Percentiles rank a stretch among this genome's conserved stretches.
Evolutionary conservation across 345 rosid genomes (phyloP).

Genomic region (Brassica rapa): DNA sequence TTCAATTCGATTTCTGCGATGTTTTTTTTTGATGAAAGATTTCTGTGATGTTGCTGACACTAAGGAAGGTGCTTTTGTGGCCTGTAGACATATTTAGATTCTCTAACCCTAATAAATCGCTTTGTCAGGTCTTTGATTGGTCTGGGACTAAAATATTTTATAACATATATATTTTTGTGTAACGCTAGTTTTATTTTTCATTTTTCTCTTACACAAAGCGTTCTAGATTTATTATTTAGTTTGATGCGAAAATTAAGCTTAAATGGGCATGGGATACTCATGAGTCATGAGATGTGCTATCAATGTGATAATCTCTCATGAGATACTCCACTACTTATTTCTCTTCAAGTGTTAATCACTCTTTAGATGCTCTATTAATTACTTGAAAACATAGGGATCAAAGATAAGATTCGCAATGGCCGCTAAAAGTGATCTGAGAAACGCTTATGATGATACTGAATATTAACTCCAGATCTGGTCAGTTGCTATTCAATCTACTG

Average conservation of each 20-base stretch:
- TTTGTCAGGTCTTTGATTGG: neutral
- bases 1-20: neutral
- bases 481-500: neutral
- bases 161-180: neutral
- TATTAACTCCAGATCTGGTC: slow-evolving; percentile 31
- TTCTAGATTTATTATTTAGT: neutral
- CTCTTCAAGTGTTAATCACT: neutral
- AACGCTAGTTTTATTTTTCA: neutral
- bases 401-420: neutral
- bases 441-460: neutral
- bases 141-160: neutral
- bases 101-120: neutral
- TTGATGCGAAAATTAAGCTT: neutral
- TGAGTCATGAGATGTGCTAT: neutral
- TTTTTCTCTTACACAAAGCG: neutral
- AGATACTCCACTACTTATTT: neutral
- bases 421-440: neutral
- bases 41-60: neutral
- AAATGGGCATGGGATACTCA: neutral
- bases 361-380: neutral
- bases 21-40: neutral
- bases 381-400: neutral
- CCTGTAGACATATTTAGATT: neutral
- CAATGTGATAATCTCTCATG: neutral
- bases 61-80: neutral